phyloP scores from a whole-genome alignment of 208 protist genomes.

The Acanthamoeba castellanii region DNA sequence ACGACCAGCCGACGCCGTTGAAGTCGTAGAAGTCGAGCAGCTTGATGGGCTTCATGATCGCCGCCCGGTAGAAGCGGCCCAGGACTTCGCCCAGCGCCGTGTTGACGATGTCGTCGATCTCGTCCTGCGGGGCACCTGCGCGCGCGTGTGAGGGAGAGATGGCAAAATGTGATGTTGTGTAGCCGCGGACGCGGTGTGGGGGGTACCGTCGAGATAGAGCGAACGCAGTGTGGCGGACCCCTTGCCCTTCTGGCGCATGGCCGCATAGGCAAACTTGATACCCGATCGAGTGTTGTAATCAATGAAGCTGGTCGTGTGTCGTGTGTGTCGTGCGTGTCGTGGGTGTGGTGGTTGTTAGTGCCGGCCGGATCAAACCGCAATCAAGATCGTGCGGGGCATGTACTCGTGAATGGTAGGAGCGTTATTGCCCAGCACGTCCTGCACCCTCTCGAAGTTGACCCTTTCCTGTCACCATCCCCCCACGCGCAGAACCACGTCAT shows the following conservation, averaged over 20 bases:
- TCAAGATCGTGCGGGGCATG: neutral
- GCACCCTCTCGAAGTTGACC: slow-evolving; percentile 63
- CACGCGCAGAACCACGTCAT: neutral
- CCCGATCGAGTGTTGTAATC: slow-evolving; percentile 70
- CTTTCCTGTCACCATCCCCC: neutral
- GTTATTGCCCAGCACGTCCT: slow-evolving; percentile 61
- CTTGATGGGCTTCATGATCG: slow-evolving; percentile 22
- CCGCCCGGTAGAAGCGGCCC: slow-evolving; percentile 40
- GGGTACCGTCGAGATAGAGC: neutral
- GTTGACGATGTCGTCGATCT: slow-evolving; percentile 41
- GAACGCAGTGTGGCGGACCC: neutral
- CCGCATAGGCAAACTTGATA: slow-evolving; percentile 67
- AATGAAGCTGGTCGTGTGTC: slow-evolving; percentile 49
- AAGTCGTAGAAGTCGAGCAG: slow-evolving; percentile 67
- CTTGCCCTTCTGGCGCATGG: slow-evolving; percentile 52
- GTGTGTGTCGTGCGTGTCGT: too few species aligned
- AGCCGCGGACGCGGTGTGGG: too few species aligned
- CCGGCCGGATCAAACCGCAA: too few species aligned
- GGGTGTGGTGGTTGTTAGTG: neutral
- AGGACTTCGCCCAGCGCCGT: slow-evolving; percentile 39
- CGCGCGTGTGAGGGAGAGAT: neutral
- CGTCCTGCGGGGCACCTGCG: slow-evolving; percentile 45
- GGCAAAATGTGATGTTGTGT: too few species aligned
- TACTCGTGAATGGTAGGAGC: slow-evolving; percentile 64
- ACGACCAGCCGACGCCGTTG: slow-evolving; percentile 44